Conservation (phyloP, 805 yeast genomes). For the Myxozyma lipomycoides region DNA sequence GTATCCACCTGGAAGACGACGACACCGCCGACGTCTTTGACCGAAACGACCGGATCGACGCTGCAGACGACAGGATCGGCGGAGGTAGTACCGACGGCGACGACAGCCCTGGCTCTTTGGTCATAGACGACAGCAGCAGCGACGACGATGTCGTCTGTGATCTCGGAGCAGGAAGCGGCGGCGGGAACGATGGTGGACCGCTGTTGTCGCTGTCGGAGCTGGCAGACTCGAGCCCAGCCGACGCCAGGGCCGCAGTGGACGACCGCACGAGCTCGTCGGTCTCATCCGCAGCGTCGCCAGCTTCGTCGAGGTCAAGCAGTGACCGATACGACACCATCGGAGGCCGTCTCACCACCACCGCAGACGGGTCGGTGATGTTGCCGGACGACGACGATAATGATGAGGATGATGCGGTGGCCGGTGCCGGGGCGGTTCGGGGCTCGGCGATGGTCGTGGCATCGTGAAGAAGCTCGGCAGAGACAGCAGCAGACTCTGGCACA, state of each 20-base stretch:
- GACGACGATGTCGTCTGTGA: no score
- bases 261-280: not conserved
- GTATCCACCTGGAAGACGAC: not conserved
- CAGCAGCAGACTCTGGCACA: constrained; percentile 10
- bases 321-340: constrained; percentile 12
- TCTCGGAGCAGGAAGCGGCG: no score
- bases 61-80: constrained; percentile 20
- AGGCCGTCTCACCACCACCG: constrained; percentile 4
- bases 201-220: constrained; percentile 14
- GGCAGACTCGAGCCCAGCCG: constrained; percentile 2
- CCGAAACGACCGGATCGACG: constrained; percentile 25
- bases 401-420: not conserved
- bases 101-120: not conserved
- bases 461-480: constrained; percentile 15
- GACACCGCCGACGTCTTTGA: constrained; percentile 17
- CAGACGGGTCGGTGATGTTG: not conserved
- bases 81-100: constrained; percentile 19
- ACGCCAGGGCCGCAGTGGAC: constrained; percentile 2
- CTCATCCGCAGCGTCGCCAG: constrained; percentile 5
- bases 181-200: no score
- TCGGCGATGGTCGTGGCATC: not conserved
- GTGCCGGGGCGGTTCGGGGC: not conserved
- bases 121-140: no score
- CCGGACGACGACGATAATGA: constrained; percentile 1
- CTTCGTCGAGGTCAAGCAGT: constrained; percentile 14